These are phyloP conservation scores for Linum lewisii DNA, from an alignment of 345 rosid genomes.

Conservation along the genomic window DNA sequence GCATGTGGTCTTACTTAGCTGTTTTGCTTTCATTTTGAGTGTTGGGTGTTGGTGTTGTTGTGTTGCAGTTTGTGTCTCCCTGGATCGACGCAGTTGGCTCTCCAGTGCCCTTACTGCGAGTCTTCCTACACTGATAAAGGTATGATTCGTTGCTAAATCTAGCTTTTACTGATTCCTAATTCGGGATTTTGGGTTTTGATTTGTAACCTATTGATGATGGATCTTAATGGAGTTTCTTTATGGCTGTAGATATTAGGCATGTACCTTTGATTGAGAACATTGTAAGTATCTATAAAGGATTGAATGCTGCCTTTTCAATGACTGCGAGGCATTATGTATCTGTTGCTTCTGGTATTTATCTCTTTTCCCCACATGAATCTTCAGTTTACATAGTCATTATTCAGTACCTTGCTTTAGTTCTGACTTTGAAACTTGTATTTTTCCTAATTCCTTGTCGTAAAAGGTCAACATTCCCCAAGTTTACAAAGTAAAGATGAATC, in stretches of 20 bases:
- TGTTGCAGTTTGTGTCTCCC: slow-evolving; percentile 49
- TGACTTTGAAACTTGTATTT: neutral
- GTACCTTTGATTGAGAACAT: slow-evolving; percentile 47
- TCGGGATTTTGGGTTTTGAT: too few species aligned
- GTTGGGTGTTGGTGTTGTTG: neutral
- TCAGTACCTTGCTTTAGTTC: neutral
- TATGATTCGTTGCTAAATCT: slow-evolving; percentile 12
- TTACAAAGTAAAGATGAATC: neutral
- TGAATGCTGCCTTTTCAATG: slow-evolving; percentile 40
- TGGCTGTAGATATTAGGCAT: slow-evolving; percentile 42
- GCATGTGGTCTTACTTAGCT: neutral
- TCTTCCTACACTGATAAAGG: slow-evolving; percentile 29
- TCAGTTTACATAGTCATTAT: neutral
- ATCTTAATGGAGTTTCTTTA: neutral
- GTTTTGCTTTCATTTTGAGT: neutral
- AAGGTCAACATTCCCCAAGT: slow-evolving; percentile 4
- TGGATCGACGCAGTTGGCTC: slow-evolving; percentile 19
- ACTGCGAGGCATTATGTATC: slow-evolving; percentile 21
- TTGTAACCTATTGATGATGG: too few species aligned
- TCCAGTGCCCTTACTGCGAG: slow-evolving; percentile 50
- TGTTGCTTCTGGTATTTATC: slow-evolving; percentile 21
- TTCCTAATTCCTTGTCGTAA: too few species aligned
- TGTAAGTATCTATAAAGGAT: slow-evolving; percentile 51
- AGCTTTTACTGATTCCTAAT: too few species aligned
- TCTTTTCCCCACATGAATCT: neutral